phyloP scores from a whole-genome alignment of 164 flowering plant species.

The Annona cherimola region DNA sequence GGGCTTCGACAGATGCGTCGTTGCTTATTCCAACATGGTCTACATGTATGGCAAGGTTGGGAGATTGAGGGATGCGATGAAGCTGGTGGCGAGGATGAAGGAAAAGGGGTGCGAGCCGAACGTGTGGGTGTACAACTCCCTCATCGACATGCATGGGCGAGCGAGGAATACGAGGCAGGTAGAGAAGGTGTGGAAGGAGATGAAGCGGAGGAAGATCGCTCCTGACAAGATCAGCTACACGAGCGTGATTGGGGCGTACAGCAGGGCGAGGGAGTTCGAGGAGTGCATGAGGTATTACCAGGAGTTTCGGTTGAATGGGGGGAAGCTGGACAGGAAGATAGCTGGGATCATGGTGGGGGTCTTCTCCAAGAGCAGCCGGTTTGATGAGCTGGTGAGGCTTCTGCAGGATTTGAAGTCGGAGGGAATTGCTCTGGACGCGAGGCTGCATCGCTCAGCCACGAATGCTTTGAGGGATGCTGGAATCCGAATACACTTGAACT shows the following conservation, averaged over 20 bases:
- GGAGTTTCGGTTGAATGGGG: slow-evolving; percentile 58
- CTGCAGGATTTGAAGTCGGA: slow-evolving; percentile 57
- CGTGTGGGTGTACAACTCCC: slow-evolving; percentile 75
- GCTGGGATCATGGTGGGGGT: slow-evolving; percentile 85
- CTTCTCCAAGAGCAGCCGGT: slow-evolving; percentile 43
- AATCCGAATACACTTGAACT: slow-evolving; percentile 41
- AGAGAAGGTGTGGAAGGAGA: slow-evolving; percentile 80
- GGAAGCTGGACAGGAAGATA: slow-evolving; percentile 57
- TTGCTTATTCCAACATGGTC: slow-evolving; percentile 78
- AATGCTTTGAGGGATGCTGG: slow-evolving; percentile 77
- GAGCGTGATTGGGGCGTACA: slow-evolving; percentile 53
- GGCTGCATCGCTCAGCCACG: slow-evolving; percentile 60
- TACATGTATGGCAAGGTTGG: slow-evolving; percentile 70
- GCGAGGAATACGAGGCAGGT: slow-evolving; percentile 54
- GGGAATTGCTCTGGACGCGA: slow-evolving; percentile 50
- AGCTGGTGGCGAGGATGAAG: slow-evolving; percentile 74
- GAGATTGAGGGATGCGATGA: slow-evolving; percentile 60
- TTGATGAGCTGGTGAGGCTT: slow-evolving; percentile 63
- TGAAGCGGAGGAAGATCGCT: slow-evolving; percentile 54
- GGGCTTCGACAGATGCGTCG: slow-evolving; percentile 70
- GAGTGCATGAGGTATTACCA: slow-evolving; percentile 39
- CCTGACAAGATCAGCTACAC: slow-evolving; percentile 79
- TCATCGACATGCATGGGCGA: slow-evolving; percentile 70
- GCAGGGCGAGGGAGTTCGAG: slow-evolving; percentile 50
- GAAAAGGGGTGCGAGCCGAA: slow-evolving; percentile 66